Percentiles rank a stretch among this genome's conserved stretches.
phyloP scores from a whole-genome alignment of 208 protist species.

The Acanthamoeba triangularis region DNA sequence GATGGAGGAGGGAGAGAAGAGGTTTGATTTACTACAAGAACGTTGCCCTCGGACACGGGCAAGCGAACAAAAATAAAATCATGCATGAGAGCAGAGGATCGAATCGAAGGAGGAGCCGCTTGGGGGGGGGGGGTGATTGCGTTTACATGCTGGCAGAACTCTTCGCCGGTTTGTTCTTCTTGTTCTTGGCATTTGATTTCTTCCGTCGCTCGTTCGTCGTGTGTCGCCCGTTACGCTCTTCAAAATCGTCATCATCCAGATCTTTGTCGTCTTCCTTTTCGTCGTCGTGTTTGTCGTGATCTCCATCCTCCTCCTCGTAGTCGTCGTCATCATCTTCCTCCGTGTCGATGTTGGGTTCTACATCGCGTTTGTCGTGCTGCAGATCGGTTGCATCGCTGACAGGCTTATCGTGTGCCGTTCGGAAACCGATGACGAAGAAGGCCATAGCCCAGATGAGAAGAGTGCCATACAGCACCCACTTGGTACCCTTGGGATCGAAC shows the following conservation, averaged over 20 bases:
- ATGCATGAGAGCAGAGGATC: not conserved
- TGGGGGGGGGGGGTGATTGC: not conserved
- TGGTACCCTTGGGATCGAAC: conserved; percentile 28
- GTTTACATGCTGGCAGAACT: not conserved
- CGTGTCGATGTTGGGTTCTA: not conserved
- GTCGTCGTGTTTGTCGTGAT: not conserved
- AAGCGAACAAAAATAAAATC: not conserved
- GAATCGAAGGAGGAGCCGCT: not conserved
- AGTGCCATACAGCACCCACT: not conserved
- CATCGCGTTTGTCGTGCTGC: not conserved
- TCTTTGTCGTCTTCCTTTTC: not conserved
- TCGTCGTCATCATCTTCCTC: not conserved
- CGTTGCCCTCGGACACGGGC: not conserved
- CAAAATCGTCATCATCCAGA: not conserved
- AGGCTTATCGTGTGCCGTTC: not conserved
- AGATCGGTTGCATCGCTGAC: not conserved
- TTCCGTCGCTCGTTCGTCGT: not conserved
- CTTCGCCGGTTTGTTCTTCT: too few relatives aligned
- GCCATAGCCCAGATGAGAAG: conserved; percentile 13
- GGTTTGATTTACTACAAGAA: not conserved
- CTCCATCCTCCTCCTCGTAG: not conserved
- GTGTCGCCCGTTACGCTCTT: not conserved
- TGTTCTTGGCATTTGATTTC: too few relatives aligned
- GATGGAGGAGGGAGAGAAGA: not conserved
- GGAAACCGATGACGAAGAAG: conserved; percentile 43